Evolutionary conservation across 352 stramenopile genomes (phyloP).

Genomic region (Pythium insidiosum): DNA sequence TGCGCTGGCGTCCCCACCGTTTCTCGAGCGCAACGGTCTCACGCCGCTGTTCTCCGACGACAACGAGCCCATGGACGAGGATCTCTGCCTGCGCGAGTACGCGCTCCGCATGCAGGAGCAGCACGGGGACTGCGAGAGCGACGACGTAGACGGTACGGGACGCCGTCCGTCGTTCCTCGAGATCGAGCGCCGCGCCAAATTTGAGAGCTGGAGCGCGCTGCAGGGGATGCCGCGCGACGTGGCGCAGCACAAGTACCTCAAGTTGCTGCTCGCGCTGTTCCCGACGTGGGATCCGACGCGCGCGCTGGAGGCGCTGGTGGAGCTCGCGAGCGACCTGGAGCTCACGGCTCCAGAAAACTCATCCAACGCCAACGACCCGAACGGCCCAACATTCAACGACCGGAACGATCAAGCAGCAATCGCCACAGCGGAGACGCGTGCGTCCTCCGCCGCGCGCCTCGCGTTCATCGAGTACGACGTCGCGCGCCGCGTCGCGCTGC

Average conservation of each 20-base stretch:
- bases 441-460: conserved; percentile 10
- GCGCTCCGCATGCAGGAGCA: conserved; percentile 70
- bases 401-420: conserved; percentile 8
- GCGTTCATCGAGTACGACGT: conserved; percentile 64
- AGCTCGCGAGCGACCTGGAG: conserved; percentile 26
- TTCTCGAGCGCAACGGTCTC: conserved; percentile 41
- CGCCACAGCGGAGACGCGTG: background rate
- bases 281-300: conserved; percentile 56
- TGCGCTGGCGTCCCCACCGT: conserved; percentile 36
- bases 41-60: no score
- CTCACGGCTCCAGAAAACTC: conserved; percentile 18
- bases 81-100: conserved; percentile 68
- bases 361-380: conserved; percentile 9
- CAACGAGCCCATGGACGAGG: conserved; percentile 43
- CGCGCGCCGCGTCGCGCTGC: conserved; percentile 36
- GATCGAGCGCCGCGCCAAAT: conserved; percentile 64
- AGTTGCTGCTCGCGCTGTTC: conserved; percentile 68
- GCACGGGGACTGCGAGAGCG: conserved; percentile 66
- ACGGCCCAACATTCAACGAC: no score
- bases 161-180: conserved; percentile 51
- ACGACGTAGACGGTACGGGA: no score
- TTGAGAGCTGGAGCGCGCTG: conserved; percentile 65
- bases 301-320: conserved; percentile 35
- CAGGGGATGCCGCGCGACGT: conserved; percentile 29
- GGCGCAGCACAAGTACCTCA: conserved; percentile 72